Percentiles rank a stretch among this genome's conserved stretches.
Evolutionary conservation across 2,329 filamentous ascomycete species (phyloP).

Genomic region (Nemania diffusa): DNA sequence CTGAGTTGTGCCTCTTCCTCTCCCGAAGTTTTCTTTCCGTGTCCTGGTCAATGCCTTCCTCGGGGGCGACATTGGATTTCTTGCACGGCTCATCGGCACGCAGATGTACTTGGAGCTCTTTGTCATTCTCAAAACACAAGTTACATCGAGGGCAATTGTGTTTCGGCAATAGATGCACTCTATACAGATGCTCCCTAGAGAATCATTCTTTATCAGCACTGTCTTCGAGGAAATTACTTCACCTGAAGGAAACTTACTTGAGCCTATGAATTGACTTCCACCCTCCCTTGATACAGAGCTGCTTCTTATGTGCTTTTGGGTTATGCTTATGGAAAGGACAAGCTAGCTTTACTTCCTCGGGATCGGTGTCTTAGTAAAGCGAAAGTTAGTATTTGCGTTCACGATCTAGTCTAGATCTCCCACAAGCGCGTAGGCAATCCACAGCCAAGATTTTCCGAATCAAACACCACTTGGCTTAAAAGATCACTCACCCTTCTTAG

Average conservation of each 20-base stretch:
- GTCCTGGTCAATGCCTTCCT: conserved; percentile 46
- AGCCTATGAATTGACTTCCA: conserved; percentile 48
- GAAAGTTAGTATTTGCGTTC: conserved; percentile 17
- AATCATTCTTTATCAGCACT: conserved; percentile 22
- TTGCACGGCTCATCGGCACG: conserved; percentile 45
- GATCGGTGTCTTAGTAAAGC: conserved; percentile 41
- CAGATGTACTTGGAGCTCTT: conserved; percentile 43
- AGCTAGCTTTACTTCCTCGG: conserved; percentile 46
- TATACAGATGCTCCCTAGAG: conserved; percentile 46
- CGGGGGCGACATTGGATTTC: conserved; percentile 39
- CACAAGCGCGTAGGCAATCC: not conserved
- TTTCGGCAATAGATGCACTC: conserved; percentile 44
- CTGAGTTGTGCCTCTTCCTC: conserved; percentile 43
- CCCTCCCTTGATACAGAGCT: conserved; percentile 39
- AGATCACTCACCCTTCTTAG: conserved; percentile 45
- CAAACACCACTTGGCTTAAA: not conserved
- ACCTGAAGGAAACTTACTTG: conserved; percentile 43
- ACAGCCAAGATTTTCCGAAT: not conserved
- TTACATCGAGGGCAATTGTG: conserved; percentile 45
- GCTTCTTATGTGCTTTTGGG: conserved; percentile 42
- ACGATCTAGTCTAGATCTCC: not conserved
- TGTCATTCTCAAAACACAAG: conserved; percentile 40
- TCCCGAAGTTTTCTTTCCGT: conserved; percentile 45
- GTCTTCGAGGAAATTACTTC: not conserved
- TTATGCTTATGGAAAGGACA: conserved; percentile 53